A percentile compares a stretch with the other conserved stretches of the same genome.
phyloP scores from a whole-genome alignment of 2,329 filamentous ascomycete genomes.

The Botrytis cinerea region DNA sequence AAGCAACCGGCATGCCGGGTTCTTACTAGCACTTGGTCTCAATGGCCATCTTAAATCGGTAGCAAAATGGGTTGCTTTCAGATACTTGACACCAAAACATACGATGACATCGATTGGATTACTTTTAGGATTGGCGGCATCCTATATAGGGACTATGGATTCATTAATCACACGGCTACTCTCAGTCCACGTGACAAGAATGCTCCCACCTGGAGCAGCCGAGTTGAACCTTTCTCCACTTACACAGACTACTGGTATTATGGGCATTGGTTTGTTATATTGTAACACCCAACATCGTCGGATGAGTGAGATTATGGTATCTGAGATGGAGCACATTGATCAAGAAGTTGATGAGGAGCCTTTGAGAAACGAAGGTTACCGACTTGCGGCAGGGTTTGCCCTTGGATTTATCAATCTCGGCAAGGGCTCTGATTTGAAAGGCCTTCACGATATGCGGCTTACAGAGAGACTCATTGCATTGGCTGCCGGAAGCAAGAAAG shows the following conservation, averaged over 20 bases:
- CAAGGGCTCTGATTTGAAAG: constrained; percentile 83
- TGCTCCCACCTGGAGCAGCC: constrained; percentile 88
- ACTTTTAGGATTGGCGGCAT: constrained; percentile 87
- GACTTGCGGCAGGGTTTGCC: constrained; percentile 89
- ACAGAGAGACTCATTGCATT: constrained; percentile 84
- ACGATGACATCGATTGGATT: constrained; percentile 98
- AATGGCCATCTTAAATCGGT: constrained; percentile 94
- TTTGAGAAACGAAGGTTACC: constrained; percentile 91
- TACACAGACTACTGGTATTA: constrained; percentile 93
- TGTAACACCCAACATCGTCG: constrained; percentile 93
- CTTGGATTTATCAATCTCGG: constrained; percentile 93
- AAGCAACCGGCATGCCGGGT: constrained; percentile 94
- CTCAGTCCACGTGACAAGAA: constrained; percentile 92
- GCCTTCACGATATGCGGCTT: constrained; percentile 89
- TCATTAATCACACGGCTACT: constrained; percentile 88
- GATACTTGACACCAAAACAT: constrained; percentile 98
- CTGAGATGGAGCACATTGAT: constrained; percentile 88
- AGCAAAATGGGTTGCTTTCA: constrained; percentile 98
- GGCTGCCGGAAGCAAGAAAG: constrained; percentile 85
- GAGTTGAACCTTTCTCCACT: constrained; percentile 91
- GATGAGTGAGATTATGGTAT: constrained; percentile 99
- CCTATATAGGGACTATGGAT: constrained; percentile 96
- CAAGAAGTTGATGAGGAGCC: constrained; percentile 79
- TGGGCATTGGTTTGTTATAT: constrained; percentile 95
- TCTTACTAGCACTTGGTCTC: constrained; percentile 84